Evolutionary conservation across 2,329 filamentous ascomycete genomes (phyloP).

Genomic region (Lithohypha guttulata): DNA sequence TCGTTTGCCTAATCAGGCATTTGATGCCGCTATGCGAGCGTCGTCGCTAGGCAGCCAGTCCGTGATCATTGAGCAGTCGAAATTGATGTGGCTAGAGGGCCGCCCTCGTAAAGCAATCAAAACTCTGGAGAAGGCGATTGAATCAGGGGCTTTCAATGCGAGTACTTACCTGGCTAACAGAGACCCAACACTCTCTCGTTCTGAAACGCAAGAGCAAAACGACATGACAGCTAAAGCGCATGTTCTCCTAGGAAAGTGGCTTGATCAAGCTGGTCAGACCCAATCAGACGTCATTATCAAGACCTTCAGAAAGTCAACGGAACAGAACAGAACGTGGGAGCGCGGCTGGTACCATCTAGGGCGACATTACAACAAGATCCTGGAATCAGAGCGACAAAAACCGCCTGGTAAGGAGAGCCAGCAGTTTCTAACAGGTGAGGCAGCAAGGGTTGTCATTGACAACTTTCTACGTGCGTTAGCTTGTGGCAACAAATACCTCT

Average conservation of each 20-base stretch:
- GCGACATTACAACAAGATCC: slow-evolving; percentile 90
- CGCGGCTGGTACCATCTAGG: slow-evolving; percentile 96
- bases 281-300: slow-evolving; percentile 67
- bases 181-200: slow-evolving; percentile 28
- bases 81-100: slow-evolving; percentile 84
- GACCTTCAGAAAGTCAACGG: slow-evolving; percentile 67
- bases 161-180: slow-evolving; percentile 31
- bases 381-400: slow-evolving; percentile 76
- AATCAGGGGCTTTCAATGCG: slow-evolving; percentile 61
- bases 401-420: slow-evolving; percentile 67
- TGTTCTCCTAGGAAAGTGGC: slow-evolving; percentile 88
- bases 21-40: slow-evolving; percentile 86
- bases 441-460: slow-evolving; percentile 79
- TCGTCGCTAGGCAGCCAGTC: slow-evolving; percentile 72
- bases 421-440: slow-evolving; percentile 67
- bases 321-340: slow-evolving; percentile 56
- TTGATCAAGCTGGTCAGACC: slow-evolving; percentile 88
- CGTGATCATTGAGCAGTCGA: slow-evolving; percentile 87
- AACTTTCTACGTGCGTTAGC: slow-evolving; percentile 82
- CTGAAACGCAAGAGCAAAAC: slow-evolving; percentile 40
- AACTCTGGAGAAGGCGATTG: slow-evolving; percentile 75
- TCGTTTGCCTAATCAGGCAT: slow-evolving; percentile 73
- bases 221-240: slow-evolving; percentile 55
- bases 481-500: slow-evolving; percentile 88
- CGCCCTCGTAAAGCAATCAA: slow-evolving; percentile 93